phyloP scores from a whole-genome alignment of 2,329 filamentous ascomycete genomes.

The Hirsutella minnesotensis region DNA sequence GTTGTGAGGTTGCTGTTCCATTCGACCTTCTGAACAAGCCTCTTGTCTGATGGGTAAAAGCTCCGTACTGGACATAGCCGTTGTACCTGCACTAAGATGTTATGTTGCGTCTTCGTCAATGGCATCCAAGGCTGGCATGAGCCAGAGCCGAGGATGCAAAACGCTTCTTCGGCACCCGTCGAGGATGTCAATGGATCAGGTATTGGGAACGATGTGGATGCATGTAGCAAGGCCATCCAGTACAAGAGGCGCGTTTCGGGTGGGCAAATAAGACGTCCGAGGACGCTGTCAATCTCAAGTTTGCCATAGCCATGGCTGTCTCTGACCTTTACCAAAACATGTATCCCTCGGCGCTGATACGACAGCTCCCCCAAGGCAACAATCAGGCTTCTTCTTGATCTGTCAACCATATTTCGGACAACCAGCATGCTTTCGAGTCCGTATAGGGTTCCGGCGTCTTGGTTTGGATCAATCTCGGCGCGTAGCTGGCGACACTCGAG shows the following conservation, averaged over 20 bases:
- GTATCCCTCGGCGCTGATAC: conserved; percentile 19
- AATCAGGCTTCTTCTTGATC: conserved; percentile 36
- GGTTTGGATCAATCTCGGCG: conserved; percentile 40
- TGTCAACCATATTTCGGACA: conserved; percentile 32
- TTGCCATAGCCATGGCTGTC: neutral
- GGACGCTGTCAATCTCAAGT: conserved; percentile 1
- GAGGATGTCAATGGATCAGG: neutral
- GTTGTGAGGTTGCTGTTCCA: neutral
- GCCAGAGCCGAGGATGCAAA: neutral
- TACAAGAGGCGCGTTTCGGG: conserved; percentile 1
- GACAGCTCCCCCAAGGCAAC: conserved; percentile 32
- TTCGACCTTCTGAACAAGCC: neutral
- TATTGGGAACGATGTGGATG: neutral
- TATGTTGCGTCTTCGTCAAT: neutral
- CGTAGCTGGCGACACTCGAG: conserved; percentile 37
- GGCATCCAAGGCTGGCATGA: conserved; percentile 1
- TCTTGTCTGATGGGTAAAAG: neutral
- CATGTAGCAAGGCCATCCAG: conserved; percentile 1
- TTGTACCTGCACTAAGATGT: neutral
- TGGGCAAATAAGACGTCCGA: conserved; percentile 1
- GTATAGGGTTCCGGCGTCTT: conserved; percentile 48
- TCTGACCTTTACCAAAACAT: conserved; percentile 20
- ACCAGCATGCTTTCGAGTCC: conserved; percentile 49
- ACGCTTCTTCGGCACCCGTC: conserved; percentile 1
- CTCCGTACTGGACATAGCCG: neutral